These are phyloP conservation scores for Suillus subluteus DNA, from an alignment of 768 basidiomycete species.

Conservation along the genomic window DNA sequence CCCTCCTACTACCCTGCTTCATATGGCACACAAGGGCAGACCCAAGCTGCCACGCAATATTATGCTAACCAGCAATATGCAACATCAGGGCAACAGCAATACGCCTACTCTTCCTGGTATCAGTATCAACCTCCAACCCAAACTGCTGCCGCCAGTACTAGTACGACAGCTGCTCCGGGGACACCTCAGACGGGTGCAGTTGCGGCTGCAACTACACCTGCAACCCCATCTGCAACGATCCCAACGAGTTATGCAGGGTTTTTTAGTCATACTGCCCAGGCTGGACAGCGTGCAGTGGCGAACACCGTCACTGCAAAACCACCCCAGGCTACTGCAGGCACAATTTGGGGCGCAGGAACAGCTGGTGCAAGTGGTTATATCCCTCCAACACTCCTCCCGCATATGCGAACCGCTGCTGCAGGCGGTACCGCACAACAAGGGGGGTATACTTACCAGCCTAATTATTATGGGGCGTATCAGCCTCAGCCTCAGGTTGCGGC, in stretches of 20 bases:
- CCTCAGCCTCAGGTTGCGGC: conserved; percentile 20
- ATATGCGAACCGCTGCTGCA: conserved; percentile 35
- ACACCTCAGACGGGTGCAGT: conserved; percentile 45
- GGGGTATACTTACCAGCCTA: conserved; percentile 30
- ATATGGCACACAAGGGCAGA: conserved; percentile 29
- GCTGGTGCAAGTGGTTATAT: conserved; percentile 21
- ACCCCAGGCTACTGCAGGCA: conserved; percentile 30
- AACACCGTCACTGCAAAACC: conserved; percentile 49
- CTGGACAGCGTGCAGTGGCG: conserved; percentile 54
- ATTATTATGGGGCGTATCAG: conserved; percentile 38
- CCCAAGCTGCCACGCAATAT: conserved; percentile 37
- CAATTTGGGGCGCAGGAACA: conserved; percentile 25
- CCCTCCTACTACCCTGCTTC: conserved; percentile 35
- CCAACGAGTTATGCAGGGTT: conserved; percentile 45
- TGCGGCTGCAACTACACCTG: conserved; percentile 29
- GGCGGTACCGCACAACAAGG: conserved; percentile 25
- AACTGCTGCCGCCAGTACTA: conserved; percentile 20
- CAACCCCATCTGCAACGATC: conserved; percentile 32
- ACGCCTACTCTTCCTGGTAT: conserved; percentile 48
- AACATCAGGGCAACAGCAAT: conserved; percentile 41
- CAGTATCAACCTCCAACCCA: conserved; percentile 41
- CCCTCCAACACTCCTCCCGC: conserved; percentile 45
- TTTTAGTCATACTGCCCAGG: conserved; percentile 36
- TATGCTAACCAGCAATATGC: conserved; percentile 40
- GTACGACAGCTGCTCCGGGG: conserved; percentile 40